phyloP scores from a whole-genome alignment of 495 filamentous ascomycete genomes.

The Daldinia vernicosa region DNA sequence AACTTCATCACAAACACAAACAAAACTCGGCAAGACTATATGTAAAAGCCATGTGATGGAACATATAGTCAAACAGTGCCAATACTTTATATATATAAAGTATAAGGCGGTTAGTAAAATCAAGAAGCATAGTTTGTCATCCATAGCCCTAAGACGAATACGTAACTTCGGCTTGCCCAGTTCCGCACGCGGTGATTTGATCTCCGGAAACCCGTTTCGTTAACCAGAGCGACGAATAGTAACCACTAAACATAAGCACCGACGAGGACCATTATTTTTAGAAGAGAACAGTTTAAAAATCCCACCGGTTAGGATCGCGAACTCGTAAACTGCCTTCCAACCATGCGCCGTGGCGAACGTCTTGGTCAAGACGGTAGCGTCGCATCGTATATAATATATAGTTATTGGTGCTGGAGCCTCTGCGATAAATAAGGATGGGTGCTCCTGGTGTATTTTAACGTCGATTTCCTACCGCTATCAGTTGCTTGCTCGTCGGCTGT shows the following conservation, averaged over 20 bases:
- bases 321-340: conserved; percentile 1
- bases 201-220: conserved; percentile 30
- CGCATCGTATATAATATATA: conserved; percentile 22
- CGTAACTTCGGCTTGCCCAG: conserved; percentile 35
- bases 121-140: background rate
- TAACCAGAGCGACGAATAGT: conserved; percentile 20
- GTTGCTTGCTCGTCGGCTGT: background rate
- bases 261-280: conserved; percentile 12
- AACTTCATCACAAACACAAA: conserved; percentile 2
- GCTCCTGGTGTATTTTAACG: background rate
- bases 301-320: conserved; percentile 10
- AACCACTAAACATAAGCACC: conserved; percentile 12
- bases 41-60: conserved; percentile 2
- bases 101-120: background rate
- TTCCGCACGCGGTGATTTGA: conserved; percentile 36
- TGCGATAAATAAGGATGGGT: conserved; percentile 25
- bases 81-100: background rate
- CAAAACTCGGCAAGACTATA: background rate
- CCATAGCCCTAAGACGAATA: conserved; percentile 27
- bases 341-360: background rate
- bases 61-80: background rate
- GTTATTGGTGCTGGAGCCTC: conserved; percentile 3
- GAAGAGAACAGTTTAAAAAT: conserved; percentile 5
- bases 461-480: background rate
- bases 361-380: conserved; percentile 10